These are phyloP conservation scores for Calonectria multiphialidica DNA, from an alignment of 2,329 filamentous ascomycete genomes.

Conservation along the genomic window DNA sequence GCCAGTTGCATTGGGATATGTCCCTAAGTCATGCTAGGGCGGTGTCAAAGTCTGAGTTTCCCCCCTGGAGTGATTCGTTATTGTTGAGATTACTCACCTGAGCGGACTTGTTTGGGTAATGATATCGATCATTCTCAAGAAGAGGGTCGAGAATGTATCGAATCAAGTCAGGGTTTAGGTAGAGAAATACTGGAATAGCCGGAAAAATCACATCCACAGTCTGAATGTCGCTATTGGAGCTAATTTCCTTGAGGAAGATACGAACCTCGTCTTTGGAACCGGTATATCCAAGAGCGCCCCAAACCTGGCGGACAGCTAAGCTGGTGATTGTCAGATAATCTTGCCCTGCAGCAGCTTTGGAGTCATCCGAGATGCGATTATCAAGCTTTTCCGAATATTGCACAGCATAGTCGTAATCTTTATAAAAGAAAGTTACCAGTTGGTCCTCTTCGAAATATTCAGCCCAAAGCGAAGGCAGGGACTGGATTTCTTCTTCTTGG, in stretches of 20 bases:
- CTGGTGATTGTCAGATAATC: slow-evolving; percentile 83
- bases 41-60: too few relatives aligned
- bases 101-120: slow-evolving; percentile 69
- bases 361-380: slow-evolving; percentile 74
- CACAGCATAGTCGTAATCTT: slow-evolving; percentile 75
- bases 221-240: slow-evolving; percentile 87
- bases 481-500: slow-evolving; percentile 64
- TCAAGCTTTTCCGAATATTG: slow-evolving; percentile 74
- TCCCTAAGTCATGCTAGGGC: slow-evolving; percentile 79
- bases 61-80: too few relatives aligned
- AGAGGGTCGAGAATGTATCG: slow-evolving; percentile 72
- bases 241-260: slow-evolving; percentile 91
- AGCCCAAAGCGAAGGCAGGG: slow-evolving; percentile 82
- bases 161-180: slow-evolving; percentile 76
- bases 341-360: slow-evolving; percentile 74
- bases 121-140: slow-evolving; percentile 74
- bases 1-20: slow-evolving; percentile 78
- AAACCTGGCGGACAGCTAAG: slow-evolving; percentile 82
- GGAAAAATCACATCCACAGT: slow-evolving; percentile 93
- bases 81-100: background rate
- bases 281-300: slow-evolving; percentile 81
- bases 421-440: slow-evolving; percentile 80
- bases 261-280: slow-evolving; percentile 77
- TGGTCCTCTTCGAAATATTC: slow-evolving; percentile 74
- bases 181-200: slow-evolving; percentile 84